phyloP scores from a whole-genome alignment of 108 stramenopile genomes.

The Stephanodiscus triporus region DNA sequence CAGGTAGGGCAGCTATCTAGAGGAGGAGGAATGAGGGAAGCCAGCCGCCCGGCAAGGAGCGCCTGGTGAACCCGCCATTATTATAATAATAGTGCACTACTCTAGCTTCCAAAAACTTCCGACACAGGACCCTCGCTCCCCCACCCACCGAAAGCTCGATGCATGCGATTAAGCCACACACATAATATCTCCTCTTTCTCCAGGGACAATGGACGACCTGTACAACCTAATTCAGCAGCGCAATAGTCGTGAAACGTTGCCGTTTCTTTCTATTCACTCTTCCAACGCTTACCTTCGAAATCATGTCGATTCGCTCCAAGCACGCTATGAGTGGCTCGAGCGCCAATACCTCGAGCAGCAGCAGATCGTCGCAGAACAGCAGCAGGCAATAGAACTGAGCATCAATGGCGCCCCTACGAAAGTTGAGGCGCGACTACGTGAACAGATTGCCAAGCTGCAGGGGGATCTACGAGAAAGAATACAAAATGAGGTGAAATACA shows the following conservation, averaged over 20 bases:
- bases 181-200: neutral
- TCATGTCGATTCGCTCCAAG: slow-evolving; percentile 68
- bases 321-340: slow-evolving; percentile 69
- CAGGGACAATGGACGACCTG: slow-evolving; percentile 48
- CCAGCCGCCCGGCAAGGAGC: too few relatives aligned
- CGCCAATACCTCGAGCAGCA: slow-evolving; percentile 57
- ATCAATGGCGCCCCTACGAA: slow-evolving; percentile 16
- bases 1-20: too few relatives aligned
- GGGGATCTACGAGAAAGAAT: slow-evolving; percentile 62
- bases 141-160: too few relatives aligned
- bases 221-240: slow-evolving; percentile 61
- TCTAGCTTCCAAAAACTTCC: too few relatives aligned
- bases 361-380: slow-evolving; percentile 35
- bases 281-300: slow-evolving; percentile 63
- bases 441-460: slow-evolving; percentile 77
- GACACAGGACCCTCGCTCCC: too few relatives aligned
- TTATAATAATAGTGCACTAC: too few relatives aligned
- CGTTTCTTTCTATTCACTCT: slow-evolving; percentile 74
- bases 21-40: too few relatives aligned
- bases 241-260: slow-evolving; percentile 70
- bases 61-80: too few relatives aligned
- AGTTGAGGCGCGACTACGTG: slow-evolving; percentile 57
- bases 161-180: too few relatives aligned
- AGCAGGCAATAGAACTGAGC: slow-evolving; percentile 29
- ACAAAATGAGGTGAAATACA: slow-evolving; percentile 49